Base-by-base conservation (phyloP, 768 basidiomycete genomes). In the Boletus vermiculosoides region DNA sequence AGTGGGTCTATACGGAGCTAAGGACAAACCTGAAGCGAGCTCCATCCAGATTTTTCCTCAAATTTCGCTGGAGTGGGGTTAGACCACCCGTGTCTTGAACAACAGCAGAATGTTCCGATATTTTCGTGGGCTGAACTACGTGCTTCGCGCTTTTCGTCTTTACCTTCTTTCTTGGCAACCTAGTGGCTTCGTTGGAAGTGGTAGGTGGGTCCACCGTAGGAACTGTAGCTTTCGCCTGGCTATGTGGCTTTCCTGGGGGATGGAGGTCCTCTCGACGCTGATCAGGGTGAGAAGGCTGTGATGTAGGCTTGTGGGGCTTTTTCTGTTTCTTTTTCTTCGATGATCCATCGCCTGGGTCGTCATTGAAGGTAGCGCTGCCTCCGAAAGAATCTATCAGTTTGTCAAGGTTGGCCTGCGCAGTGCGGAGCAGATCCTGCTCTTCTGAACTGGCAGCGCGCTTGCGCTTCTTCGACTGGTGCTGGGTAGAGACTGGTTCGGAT, bases 41-140 rank as follows among this genome's bases (percentile, higher is more conserved):
- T 0, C 94, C 91, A 56, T 90, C 85, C 54, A 94, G 72, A 61
- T 83, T 91, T 52, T 86, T 78, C 71, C 84, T 92, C 84, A 97
- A 89, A 20, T 71, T 77, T 49, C 79, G 80, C 69, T 97, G 95
- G 62, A 96, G 75, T 2, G 79, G 72, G 8, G 94, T 94, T 53
- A 95, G 73, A 22, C 71, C 69, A 22, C 64, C 31, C 33, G 65
- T 51, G 36, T 52, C 57, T 4, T 60, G 61, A 44, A 54, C 22
- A 36, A 45, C 44, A n/a, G 52, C 22, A 34, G 68, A 46, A 39
- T 52, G 56, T 33, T 62, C 63, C 6, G 64, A 52, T 9, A 60
- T 57, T 50, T 59, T 63, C 12, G 66, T 64, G 50, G 64, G 47
- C 42, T 66, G 66, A 50, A 57, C 55, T 57, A 56, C n/a, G 18